Conservation (phyloP, 129 eudicot genomes). For the Tagetes patula region DNA sequence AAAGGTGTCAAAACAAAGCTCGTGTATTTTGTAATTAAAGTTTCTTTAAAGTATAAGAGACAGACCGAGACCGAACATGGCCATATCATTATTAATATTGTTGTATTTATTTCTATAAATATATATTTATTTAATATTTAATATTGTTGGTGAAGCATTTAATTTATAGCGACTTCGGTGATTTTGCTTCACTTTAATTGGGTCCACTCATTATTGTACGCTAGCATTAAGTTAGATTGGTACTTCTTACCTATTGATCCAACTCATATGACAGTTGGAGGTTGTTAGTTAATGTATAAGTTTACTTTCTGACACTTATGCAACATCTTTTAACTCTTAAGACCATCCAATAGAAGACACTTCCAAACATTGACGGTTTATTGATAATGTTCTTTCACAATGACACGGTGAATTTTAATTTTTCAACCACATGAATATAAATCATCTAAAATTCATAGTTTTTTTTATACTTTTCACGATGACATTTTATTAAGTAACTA, state of each 20-base stretch:
- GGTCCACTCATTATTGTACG: constrained; percentile 25
- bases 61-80: constrained; percentile 20
- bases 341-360: background rate
- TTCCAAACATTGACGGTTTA: background rate
- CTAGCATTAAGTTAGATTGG: background rate
- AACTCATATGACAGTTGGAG: background rate
- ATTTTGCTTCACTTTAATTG: constrained; percentile 9
- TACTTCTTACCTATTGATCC: background rate
- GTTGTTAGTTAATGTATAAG: background rate
- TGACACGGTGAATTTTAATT: too few species aligned
- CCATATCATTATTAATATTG: background rate
- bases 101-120: background rate
- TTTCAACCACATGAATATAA: too few species aligned
- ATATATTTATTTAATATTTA: background rate
- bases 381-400: background rate
- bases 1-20: too few species aligned
- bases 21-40: background rate
- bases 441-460: too few species aligned
- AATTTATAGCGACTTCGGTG: constrained; percentile 13
- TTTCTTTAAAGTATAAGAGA: background rate
- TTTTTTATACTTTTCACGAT: too few species aligned
- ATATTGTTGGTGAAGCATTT: constrained; percentile 30
- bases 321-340: background rate
- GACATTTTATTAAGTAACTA: too few species aligned
- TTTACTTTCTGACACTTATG: background rate